Evolutionary conservation across 495 filamentous ascomycete species (phyloP), one percentile per base, ranked within the genome.

Genomic region (Podospora appendiculata): DNA sequence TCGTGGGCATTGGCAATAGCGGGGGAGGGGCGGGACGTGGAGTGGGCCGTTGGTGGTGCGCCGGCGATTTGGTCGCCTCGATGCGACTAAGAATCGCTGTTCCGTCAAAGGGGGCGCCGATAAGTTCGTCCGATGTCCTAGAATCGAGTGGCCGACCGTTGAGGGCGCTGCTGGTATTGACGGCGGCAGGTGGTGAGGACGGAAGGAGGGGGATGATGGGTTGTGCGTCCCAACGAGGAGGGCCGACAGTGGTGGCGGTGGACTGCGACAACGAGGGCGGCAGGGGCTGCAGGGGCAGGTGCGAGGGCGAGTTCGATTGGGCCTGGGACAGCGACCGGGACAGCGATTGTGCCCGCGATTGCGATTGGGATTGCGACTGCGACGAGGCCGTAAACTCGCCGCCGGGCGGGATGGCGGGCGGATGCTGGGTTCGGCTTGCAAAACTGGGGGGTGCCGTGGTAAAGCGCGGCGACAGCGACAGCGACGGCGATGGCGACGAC

Each of bases 31-130:
- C 59, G 51, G 60, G 61, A 42, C 59, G 69, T 50, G 63, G 61
- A 58, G 61, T 54, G 52, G 59, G 47, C 56, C 54, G 61, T 42
- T 71, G 68, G 39, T 42, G 41, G 39, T 45, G 62, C 65, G 64
- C 58, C 59, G 74, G 47, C 47, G 68, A 67, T 64, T 79, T 58
- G 66, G 73, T 65, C 76, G 83, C 63, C 71, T 83, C 71, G 81
- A 86, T 72, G 79, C 81, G 82, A 70, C 76, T 80, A 60, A 88
- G 73, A 66, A 88, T 88, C 63, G 78, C 79, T 56, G 74, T 79
- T 56, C 78, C 76, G 72, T 89, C 84, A 70, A 84, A 83, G 45
- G 85, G 81, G 58, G 80, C 73, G 57, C 83, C 80, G 64, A 83
- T 78, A 52, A 88, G 74, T 69, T 90, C 87, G 72, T 88, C 84